A percentile compares a stretch with the other conserved stretches of the same genome.
Conservation (phyloP, 2,329 filamentous ascomycete species). For the Cladophialophora bantiana region DNA sequence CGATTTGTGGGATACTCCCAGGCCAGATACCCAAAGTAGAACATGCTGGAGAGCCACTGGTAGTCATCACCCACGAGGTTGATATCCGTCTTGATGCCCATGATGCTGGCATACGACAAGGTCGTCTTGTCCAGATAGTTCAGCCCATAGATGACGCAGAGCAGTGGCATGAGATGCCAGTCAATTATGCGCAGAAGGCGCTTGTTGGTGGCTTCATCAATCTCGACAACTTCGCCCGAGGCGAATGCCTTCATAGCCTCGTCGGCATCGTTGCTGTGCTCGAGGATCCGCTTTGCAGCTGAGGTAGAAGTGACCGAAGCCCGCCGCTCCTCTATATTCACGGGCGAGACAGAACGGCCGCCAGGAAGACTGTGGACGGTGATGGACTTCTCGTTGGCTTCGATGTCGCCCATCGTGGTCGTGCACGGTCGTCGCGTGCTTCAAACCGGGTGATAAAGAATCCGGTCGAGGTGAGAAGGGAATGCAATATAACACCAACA, state of each 20-base stretch:
- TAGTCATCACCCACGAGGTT: conserved; percentile 54
- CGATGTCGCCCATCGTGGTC: conserved; percentile 29
- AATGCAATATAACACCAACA: not conserved
- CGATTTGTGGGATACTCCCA: conserved; percentile 73
- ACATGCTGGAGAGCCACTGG: conserved; percentile 55
- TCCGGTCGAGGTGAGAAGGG: not conserved
- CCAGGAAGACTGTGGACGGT: conserved; percentile 27
- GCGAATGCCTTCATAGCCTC: conserved; percentile 66
- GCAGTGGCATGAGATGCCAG: conserved; percentile 66
- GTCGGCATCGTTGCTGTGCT: conserved; percentile 65
- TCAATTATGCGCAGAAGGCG: conserved; percentile 68
- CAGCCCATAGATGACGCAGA: conserved; percentile 65
- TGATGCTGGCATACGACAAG: conserved; percentile 61
- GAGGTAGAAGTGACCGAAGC: conserved; percentile 32
- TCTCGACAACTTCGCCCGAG: conserved; percentile 58
- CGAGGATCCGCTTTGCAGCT: conserved; percentile 48
- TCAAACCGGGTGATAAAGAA: not conserved
- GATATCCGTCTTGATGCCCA: conserved; percentile 60
- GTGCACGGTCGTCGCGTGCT: conserved; percentile 6
- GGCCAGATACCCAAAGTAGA: conserved; percentile 54
- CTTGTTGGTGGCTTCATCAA: conserved; percentile 65
- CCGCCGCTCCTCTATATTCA: conserved; percentile 30
- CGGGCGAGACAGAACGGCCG: conserved; percentile 32
- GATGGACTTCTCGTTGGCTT: conserved; percentile 30
- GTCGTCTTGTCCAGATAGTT: conserved; percentile 61